These are phyloP conservation scores for Microsporum canis DNA, from an alignment of 2,329 filamentous ascomycete genomes.

Conservation along the genomic window DNA sequence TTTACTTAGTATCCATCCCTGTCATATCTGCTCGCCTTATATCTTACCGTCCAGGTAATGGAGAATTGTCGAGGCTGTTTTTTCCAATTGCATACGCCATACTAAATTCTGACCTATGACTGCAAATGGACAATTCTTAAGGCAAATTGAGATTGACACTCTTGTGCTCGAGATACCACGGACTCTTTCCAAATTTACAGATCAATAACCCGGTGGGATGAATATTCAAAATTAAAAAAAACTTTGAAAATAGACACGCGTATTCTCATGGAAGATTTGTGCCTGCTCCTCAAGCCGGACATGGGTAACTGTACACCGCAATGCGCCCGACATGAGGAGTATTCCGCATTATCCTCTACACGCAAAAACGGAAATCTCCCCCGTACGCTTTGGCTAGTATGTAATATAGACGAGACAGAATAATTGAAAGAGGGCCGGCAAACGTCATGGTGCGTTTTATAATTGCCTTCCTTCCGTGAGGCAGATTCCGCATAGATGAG, in stretches of 20 bases:
- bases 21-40: not conserved
- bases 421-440: not conserved
- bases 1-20: not conserved
- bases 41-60: not conserved
- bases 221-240: not conserved
- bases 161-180: not conserved
- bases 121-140: not conserved
- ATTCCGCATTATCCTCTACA: not conserved
- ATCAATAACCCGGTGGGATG: not conserved
- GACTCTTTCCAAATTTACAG: not conserved
- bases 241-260: not conserved
- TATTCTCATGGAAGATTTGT: not conserved
- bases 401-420: not conserved
- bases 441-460: slow-evolving; percentile 1
- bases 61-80: not conserved
- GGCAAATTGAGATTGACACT: not conserved
- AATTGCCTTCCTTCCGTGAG: not conserved
- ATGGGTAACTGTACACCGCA: not conserved
- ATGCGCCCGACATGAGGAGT: not conserved
- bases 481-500: not conserved
- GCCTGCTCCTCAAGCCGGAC: not conserved
- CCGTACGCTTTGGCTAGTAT: not conserved
- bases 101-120: not conserved
- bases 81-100: not conserved
- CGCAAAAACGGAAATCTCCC: not conserved